A percentile compares a stretch with the other conserved stretches of the same genome.
Evolutionary conservation across 768 basidiomycete genomes (phyloP).

Genomic region (Termitomyces sp.): DNA sequence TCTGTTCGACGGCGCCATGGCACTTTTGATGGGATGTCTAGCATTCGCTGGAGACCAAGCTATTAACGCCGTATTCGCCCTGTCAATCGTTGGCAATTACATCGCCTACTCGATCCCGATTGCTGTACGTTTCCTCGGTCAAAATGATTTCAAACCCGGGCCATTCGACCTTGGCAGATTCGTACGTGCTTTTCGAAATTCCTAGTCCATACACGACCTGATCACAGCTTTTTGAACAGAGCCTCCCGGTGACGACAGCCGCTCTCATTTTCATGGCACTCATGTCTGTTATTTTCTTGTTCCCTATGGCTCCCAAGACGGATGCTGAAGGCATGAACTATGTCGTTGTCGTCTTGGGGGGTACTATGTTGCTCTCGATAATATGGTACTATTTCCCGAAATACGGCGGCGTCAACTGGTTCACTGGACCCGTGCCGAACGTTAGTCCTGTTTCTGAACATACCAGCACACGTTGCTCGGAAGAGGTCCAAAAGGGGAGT

Average conservation of each 20-base stretch:
- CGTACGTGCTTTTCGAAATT: not conserved
- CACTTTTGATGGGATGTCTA: slow-evolving; percentile 51
- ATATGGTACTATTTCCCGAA: slow-evolving; percentile 57
- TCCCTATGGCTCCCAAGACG: slow-evolving; percentile 44
- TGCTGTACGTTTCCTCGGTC: slow-evolving; percentile 39
- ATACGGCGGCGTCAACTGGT: slow-evolving; percentile 27
- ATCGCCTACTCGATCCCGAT: slow-evolving; percentile 55
- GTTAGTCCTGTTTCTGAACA: not conserved
- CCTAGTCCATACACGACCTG: not conserved
- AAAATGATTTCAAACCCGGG: slow-evolving; percentile 48
- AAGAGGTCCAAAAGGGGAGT: not conserved
- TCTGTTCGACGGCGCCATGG: slow-evolving; percentile 40
- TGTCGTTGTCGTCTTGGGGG: slow-evolving; percentile 52
- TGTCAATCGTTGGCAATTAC: slow-evolving; percentile 40
- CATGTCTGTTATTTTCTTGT: slow-evolving; percentile 47
- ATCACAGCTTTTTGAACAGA: slow-evolving; percentile 22
- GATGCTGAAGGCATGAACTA: slow-evolving; percentile 53
- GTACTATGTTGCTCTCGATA: slow-evolving; percentile 45
- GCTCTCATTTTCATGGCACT: slow-evolving; percentile 55
- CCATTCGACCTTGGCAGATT: slow-evolving; percentile 47
- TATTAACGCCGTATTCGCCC: slow-evolving; percentile 54
- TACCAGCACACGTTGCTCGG: not conserved
- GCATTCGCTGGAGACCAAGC: slow-evolving; percentile 57
- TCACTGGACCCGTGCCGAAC: slow-evolving; percentile 21
- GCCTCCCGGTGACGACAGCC: slow-evolving; percentile 41